These are phyloP conservation scores for Fusarium sp. DNA, from an alignment of 2,329 filamentous ascomycete species.

Conservation along the genomic window DNA sequence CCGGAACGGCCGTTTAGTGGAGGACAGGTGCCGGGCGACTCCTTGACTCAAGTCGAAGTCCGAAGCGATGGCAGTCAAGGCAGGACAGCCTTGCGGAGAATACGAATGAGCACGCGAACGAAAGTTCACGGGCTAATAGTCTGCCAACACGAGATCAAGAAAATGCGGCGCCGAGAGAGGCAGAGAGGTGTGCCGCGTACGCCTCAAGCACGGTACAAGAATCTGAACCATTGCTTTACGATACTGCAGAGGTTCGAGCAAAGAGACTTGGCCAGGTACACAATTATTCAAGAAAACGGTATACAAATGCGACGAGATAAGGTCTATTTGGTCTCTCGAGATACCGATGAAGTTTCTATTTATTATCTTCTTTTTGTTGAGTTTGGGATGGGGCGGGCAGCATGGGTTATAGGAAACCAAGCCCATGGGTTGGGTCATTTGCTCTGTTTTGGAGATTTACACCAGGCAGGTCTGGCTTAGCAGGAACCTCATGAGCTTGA, in stretches of 20 bases:
- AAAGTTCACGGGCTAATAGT: slow-evolving; percentile 1
- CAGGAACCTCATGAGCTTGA: neutral
- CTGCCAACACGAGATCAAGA: slow-evolving; percentile 30
- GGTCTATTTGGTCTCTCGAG: slow-evolving; percentile 3
- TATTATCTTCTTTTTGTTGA: slow-evolving; percentile 23
- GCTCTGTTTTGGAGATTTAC: slow-evolving; percentile 29
- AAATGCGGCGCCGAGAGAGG: slow-evolving; percentile 30
- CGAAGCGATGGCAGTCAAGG: slow-evolving; percentile 24
- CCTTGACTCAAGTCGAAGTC: slow-evolving; percentile 26
- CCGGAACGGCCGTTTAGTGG: slow-evolving; percentile 53
- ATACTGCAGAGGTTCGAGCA: slow-evolving; percentile 1
- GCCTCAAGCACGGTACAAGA: slow-evolving; percentile 8
- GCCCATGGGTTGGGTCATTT: neutral
- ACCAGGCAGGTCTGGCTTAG: slow-evolving; percentile 1
- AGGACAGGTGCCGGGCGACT: slow-evolving; percentile 34
- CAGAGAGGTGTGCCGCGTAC: slow-evolving; percentile 9
- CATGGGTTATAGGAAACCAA: slow-evolving; percentile 22
- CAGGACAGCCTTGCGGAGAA: slow-evolving; percentile 5
- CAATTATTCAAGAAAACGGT: slow-evolving; percentile 11
- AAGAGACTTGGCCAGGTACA: slow-evolving; percentile 3
- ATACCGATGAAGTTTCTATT: slow-evolving; percentile 8
- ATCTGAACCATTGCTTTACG: slow-evolving; percentile 32
- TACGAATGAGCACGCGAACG: slow-evolving; percentile 4
- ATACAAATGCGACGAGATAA: slow-evolving; percentile 26
- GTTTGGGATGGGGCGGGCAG: slow-evolving; percentile 6